These are phyloP conservation scores for Argentina anserina DNA, from an alignment of 306 rosid genomes.

Conservation along the genomic window DNA sequence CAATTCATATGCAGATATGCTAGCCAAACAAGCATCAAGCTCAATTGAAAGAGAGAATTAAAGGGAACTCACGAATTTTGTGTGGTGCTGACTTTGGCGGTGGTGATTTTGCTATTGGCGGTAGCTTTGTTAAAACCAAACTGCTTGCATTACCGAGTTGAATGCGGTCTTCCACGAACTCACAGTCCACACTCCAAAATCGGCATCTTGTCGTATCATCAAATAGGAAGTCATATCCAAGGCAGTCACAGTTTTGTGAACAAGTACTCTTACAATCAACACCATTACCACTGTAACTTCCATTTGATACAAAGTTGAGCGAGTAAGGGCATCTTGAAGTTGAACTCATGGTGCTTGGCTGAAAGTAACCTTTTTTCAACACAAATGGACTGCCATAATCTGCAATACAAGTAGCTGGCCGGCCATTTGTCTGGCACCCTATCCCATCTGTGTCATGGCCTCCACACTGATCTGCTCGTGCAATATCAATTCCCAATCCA, in stretches of 20 bases:
- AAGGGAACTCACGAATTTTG: background rate
- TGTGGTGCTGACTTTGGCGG: background rate
- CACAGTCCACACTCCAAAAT: constrained; percentile 9
- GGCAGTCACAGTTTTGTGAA: constrained; percentile 5
- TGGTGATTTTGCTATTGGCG: background rate
- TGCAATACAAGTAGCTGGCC: background rate
- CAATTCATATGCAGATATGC: background rate
- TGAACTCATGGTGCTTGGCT: background rate
- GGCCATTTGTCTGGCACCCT: constrained; percentile 12
- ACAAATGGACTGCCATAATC: background rate
- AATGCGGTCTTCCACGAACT: background rate
- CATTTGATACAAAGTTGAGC: background rate
- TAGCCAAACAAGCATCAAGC: background rate
- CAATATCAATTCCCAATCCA: background rate
- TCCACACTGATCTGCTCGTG: background rate
- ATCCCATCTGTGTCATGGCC: background rate
- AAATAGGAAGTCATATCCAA: background rate
- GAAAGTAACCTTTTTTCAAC: background rate
- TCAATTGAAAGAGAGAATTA: background rate
- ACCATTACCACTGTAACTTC: background rate
- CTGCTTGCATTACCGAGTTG: background rate
- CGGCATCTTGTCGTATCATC: background rate
- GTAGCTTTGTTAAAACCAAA: background rate
- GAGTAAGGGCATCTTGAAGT: background rate
- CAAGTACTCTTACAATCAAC: background rate